These are phyloP conservation scores for Aquilaria yunnanensis DNA, from an alignment of 345 rosid genomes.

Conservation along the genomic window DNA sequence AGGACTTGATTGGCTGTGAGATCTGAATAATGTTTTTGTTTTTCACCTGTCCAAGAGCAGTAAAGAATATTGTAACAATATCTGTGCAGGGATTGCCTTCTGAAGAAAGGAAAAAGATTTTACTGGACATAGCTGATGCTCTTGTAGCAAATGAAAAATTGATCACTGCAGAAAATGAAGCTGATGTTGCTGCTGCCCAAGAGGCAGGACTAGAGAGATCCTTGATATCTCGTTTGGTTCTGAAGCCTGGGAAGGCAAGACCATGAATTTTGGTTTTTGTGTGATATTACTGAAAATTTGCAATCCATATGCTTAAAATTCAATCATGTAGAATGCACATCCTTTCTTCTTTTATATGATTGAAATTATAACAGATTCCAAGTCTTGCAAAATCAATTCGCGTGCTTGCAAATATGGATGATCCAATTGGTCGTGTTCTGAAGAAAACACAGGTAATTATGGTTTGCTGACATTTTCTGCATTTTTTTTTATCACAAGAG, in stretches of 20 bases:
- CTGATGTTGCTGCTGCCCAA: constrained; percentile 79
- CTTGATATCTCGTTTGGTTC: constrained; percentile 67
- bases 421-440: constrained; percentile 76
- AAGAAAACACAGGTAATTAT: constrained; percentile 85
- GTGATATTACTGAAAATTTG: too few species aligned
- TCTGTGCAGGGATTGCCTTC: constrained; percentile 58
- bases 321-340: too few species aligned
- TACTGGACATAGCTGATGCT: constrained; percentile 77
- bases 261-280: not conserved
- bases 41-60: constrained; percentile 1
- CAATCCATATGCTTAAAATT: too few species aligned
- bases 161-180: constrained; percentile 66
- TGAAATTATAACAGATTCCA: constrained; percentile 43
- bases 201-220: constrained; percentile 69
- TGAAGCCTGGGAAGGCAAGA: constrained; percentile 89
- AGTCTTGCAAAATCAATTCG: constrained; percentile 79
- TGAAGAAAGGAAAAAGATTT: constrained; percentile 61
- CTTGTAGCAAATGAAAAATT: constrained; percentile 69
- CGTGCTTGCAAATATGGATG: constrained; percentile 89
- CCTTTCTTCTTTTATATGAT: not conserved
- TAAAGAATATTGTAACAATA: constrained; percentile 12
- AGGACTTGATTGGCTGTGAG: not conserved
- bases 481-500: too few species aligned
- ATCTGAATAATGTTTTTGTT: not conserved
- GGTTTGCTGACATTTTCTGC: not conserved